Conservation (phyloP, 2,329 filamentous ascomycete genomes). For the Aurifilum marmelostoma region DNA sequence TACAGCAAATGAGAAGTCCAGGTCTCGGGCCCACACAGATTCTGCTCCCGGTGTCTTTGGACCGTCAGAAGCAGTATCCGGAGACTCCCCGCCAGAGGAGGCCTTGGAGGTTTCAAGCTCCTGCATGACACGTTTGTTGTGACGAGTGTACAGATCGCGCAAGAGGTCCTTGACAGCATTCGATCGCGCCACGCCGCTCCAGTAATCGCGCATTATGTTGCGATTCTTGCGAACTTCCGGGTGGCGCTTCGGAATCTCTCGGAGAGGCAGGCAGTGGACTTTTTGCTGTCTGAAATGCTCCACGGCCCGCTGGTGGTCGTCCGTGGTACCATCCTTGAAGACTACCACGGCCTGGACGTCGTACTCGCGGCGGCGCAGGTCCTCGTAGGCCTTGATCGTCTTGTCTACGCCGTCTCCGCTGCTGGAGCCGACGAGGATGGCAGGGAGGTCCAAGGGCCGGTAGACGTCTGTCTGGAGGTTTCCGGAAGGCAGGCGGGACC, state of each 20-base stretch:
- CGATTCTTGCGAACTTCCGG: conserved; percentile 49
- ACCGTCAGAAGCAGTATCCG: neutral
- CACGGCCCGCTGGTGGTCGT: conserved; percentile 69
- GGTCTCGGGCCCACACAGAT: neutral
- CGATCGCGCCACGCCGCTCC: conserved; percentile 1
- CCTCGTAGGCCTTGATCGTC: conserved; percentile 81
- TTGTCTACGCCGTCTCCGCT: conserved; percentile 79
- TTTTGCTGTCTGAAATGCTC: conserved; percentile 68
- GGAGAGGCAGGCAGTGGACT: conserved; percentile 61
- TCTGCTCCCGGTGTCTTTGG: neutral
- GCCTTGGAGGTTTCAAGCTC: neutral
- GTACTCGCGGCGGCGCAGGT: conserved; percentile 75
- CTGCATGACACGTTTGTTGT: neutral
- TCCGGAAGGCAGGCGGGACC: conserved; percentile 77
- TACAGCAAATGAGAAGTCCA: neutral
- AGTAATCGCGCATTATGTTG: neutral
- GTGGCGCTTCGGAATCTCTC: conserved; percentile 58
- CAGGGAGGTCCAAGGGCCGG: conserved; percentile 71
- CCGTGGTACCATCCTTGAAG: conserved; percentile 66
- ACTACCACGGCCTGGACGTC: conserved; percentile 72
- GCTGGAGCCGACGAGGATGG: conserved; percentile 74
- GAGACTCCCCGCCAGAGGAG: neutral
- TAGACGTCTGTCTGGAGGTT: conserved; percentile 80
- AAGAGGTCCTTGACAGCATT: conserved; percentile 7
- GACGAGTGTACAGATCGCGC: neutral